phyloP scores from a whole-genome alignment of 441 rosid genomes.

The Aquilaria agallochum region DNA sequence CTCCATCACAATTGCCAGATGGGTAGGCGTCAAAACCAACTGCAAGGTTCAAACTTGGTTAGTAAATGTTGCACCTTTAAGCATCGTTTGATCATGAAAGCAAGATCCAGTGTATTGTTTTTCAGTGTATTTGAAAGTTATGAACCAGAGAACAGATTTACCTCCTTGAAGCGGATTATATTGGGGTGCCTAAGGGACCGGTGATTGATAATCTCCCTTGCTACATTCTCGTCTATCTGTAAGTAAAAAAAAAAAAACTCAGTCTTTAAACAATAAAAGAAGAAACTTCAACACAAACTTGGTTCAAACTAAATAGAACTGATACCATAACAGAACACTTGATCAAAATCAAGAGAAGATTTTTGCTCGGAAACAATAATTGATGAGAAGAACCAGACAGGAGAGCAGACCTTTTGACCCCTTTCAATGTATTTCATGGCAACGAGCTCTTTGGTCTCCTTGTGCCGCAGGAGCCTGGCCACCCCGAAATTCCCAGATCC shows the following conservation, averaged over 20 bases:
- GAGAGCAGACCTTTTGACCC: slow-evolving; percentile 34
- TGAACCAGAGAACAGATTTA: slow-evolving; percentile 17
- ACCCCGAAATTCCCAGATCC: slow-evolving; percentile 72
- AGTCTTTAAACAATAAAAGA: neutral
- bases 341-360: too few relatives aligned
- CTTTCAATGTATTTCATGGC: slow-evolving; percentile 68
- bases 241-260: neutral
- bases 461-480: slow-evolving; percentile 58
- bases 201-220: slow-evolving; percentile 94
- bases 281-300: too few relatives aligned
- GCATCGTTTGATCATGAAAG: too few relatives aligned
- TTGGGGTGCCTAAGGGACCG: slow-evolving; percentile 90
- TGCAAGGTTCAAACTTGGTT: slow-evolving; percentile 20
- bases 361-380: neutral
- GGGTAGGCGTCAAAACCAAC: slow-evolving; percentile 93
- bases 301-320: too few relatives aligned
- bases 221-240: slow-evolving; percentile 97
- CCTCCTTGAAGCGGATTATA: slow-evolving; percentile 95
- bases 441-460: slow-evolving; percentile 53
- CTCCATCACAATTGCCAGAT: slow-evolving; percentile 95
- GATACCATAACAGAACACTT: too few relatives aligned
- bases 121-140: too few relatives aligned
- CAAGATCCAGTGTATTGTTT: too few relatives aligned
- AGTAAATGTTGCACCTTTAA: neutral
- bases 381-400: neutral